These are phyloP conservation scores for Themeda triandra DNA, from an alignment of 176 grass and related monocot genomes.

Conservation along the genomic window DNA sequence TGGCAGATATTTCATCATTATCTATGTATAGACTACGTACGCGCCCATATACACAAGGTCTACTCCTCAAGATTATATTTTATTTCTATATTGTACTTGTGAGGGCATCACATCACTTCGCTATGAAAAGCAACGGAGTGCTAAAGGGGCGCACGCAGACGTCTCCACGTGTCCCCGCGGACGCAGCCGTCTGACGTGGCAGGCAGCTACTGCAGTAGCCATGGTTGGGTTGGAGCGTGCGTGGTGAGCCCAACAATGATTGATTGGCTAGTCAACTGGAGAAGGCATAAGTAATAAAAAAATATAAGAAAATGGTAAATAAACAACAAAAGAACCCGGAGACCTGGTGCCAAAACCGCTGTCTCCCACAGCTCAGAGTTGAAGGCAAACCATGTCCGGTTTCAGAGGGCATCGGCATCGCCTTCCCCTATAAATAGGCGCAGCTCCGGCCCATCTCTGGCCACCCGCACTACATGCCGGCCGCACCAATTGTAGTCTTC, in stretches of 20 bases:
- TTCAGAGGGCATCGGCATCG: not conserved
- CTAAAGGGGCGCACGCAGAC: not conserved
- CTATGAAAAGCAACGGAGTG: not conserved
- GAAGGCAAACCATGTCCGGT: constrained; percentile 14
- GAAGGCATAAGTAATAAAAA: not conserved
- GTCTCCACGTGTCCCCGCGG: not conserved
- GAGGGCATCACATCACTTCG: not conserved
- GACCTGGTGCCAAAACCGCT: not conserved
- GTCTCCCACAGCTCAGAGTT: not conserved
- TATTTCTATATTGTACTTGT: not conserved
- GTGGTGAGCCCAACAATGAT: not conserved
- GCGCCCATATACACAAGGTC: not conserved
- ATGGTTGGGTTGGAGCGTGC: not conserved
- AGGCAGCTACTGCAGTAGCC: not conserved
- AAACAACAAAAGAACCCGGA: not conserved
- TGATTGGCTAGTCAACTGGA: not conserved
- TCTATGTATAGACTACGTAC: not conserved
- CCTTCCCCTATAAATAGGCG: not conserved
- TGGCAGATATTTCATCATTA: not conserved
- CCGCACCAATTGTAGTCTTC: not conserved
- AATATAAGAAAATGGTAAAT: not conserved
- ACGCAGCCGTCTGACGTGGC: not conserved
- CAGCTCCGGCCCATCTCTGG: not conserved
- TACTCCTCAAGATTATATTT: not conserved
- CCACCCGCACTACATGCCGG: not conserved